Percentiles rank a stretch among this genome's conserved stretches.
These are phyloP conservation scores for Neurospora sp. DNA, from an alignment of 495 filamentous ascomycete species.

Conservation along the genomic window DNA sequence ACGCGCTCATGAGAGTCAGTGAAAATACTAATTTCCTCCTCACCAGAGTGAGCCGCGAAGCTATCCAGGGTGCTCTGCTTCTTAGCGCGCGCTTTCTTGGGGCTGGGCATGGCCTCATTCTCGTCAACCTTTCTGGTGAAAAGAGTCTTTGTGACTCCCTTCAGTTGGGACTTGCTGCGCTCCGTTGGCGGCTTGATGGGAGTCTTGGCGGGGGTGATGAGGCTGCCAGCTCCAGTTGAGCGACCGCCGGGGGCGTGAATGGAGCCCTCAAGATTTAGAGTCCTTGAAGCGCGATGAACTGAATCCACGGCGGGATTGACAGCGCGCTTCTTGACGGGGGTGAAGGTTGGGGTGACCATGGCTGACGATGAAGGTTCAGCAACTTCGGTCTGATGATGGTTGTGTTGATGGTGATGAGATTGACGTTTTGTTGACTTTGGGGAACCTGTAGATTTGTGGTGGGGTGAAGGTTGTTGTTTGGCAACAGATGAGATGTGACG, in stretches of 20 bases:
- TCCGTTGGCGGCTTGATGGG: slow-evolving; percentile 59
- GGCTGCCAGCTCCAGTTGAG: slow-evolving; percentile 36
- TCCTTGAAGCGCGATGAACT: slow-evolving; percentile 30
- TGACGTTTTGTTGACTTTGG: slow-evolving; percentile 18
- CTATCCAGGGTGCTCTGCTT: slow-evolving; percentile 56
- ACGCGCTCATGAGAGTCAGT: slow-evolving; percentile 84
- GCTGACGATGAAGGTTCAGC: slow-evolving; percentile 9
- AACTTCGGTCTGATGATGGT: neutral
- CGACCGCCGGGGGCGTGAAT: neutral
- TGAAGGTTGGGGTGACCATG: slow-evolving; percentile 32
- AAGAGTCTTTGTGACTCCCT: slow-evolving; percentile 61
- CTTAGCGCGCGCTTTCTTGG: slow-evolving; percentile 43
- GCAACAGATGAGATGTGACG: slow-evolving; percentile 21
- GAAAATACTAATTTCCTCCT: slow-evolving; percentile 65
- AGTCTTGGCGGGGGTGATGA: slow-evolving; percentile 88
- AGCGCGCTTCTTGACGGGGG: slow-evolving; percentile 43
- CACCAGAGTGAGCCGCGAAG: slow-evolving; percentile 47
- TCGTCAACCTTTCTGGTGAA: slow-evolving; percentile 38
- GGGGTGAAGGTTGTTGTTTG: slow-evolving; percentile 23
- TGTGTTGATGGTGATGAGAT: neutral
- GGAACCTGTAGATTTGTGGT: slow-evolving; percentile 19
- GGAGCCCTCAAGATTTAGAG: slow-evolving; percentile 19
- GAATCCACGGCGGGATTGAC: slow-evolving; percentile 18
- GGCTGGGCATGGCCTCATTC: slow-evolving; percentile 47
- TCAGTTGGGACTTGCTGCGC: slow-evolving; percentile 42